These are phyloP conservation scores for Erodium moschatum DNA, from an alignment of 441 rosid species.

Conservation along the genomic window DNA sequence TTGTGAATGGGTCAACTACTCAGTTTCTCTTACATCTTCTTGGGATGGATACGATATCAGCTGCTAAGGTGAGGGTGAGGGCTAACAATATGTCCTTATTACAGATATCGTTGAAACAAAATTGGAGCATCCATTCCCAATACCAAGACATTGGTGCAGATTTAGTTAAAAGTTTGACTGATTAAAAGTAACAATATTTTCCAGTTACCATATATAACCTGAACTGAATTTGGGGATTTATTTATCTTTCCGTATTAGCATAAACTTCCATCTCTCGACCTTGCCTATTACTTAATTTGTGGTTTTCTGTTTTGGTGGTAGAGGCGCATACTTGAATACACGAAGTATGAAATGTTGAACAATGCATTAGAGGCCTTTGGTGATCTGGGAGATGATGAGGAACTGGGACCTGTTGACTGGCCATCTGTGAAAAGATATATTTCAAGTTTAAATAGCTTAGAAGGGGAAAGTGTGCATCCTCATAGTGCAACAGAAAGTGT, in stretches of 20 bases:
- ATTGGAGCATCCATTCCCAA: constrained; percentile 2
- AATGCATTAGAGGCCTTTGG: constrained; percentile 71
- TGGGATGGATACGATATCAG: constrained; percentile 54
- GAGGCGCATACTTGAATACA: constrained; percentile 71
- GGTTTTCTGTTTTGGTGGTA: constrained; percentile 25
- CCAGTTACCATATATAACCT: background rate
- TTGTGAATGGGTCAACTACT: constrained; percentile 81
- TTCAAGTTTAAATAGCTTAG: constrained; percentile 48
- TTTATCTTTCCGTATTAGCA: background rate
- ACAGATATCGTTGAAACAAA: background rate
- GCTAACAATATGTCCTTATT: background rate
- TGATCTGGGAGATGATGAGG: constrained; percentile 89
- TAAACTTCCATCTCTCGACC: background rate
- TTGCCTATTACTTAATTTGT: background rate
- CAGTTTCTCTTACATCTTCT: constrained; percentile 67
- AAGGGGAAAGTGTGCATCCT: constrained; percentile 40
- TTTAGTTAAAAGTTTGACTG: constrained; percentile 15
- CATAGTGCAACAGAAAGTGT: constrained; percentile 36
- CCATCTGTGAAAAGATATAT: constrained; percentile 59
- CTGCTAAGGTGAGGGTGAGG: constrained; percentile 67
- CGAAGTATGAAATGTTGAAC: constrained; percentile 80
- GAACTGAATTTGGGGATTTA: background rate
- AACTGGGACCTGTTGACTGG: constrained; percentile 93
- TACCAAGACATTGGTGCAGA: background rate
- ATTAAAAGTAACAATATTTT: background rate